Percentiles rank a stretch among this genome's conserved stretches.
These are phyloP conservation scores for Dicorynia guianensis DNA, from an alignment of 306 rosid species.

Conservation along the genomic window DNA sequence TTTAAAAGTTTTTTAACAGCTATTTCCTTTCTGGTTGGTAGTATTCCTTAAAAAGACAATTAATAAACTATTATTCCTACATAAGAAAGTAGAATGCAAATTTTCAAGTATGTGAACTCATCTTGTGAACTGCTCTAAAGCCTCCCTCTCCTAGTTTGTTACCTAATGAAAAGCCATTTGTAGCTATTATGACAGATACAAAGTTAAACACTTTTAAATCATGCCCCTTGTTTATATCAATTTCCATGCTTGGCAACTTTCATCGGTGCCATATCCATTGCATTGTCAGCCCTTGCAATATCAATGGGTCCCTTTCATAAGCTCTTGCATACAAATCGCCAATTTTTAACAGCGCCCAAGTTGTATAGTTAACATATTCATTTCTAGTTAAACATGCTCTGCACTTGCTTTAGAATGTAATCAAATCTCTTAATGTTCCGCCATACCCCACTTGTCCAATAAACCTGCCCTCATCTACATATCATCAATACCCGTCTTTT, in stretches of 20 bases:
- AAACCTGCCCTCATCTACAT: too few species aligned
- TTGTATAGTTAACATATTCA: too few species aligned
- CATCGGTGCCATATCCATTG: neutral
- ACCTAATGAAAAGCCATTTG: constrained; percentile 25
- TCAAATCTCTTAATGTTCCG: too few species aligned
- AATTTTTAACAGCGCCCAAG: neutral
- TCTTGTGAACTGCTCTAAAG: constrained; percentile 46
- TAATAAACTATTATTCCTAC: too few species aligned
- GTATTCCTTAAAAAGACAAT: neutral
- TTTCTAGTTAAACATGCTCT: too few species aligned
- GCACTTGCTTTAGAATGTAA: too few species aligned
- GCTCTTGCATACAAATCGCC: neutral
- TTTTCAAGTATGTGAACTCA: neutral
- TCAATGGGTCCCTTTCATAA: neutral
- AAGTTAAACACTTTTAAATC: constrained; percentile 36
- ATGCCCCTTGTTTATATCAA: neutral
- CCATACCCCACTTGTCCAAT: neutral
- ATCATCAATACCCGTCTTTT: too few species aligned
- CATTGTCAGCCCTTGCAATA: neutral
- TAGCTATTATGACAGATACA: constrained; percentile 34
- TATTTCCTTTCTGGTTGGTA: constrained; percentile 8
- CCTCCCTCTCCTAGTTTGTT: constrained; percentile 46
- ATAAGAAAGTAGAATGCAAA: neutral
- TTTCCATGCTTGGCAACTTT: neutral
- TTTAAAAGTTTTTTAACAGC: constrained; percentile 35